Base-by-base conservation (phyloP, 331 rosid genomes). In the Saraca asoca region DNA sequence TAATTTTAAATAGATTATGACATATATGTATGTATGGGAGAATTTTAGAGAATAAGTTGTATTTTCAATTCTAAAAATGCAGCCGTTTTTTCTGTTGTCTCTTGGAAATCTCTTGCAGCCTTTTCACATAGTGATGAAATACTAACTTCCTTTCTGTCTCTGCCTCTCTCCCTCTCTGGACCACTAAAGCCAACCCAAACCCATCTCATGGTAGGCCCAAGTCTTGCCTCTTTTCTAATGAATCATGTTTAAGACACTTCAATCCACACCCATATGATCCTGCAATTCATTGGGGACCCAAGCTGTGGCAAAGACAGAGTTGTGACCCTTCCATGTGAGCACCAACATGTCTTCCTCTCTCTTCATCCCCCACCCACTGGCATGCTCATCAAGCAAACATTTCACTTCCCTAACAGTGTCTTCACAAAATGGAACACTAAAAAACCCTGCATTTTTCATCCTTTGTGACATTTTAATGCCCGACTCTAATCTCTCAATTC, bases 361-460 rank as follows among this genome's bases (percentile, higher is more conserved):
- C 75, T 93, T 93, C 98, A 93, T 90, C 2, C 97, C 98, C 98
- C 98, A 93, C 9, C 96, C 98, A 71, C 91, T 86, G 14, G 97
- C 97, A 72, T 93, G 97, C 62, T 90, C 98, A 64, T 91, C 96
- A 20, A 93, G 81, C 90, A 90, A 85, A 6, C 18, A 81, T 76
- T 86, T 90, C 19, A 90, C 96, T 70, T 90, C 97, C 37, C 41
- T 66, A 13, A 76, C 70, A 7, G 91, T 85, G 62, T 83, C 95
- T 44, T 90, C 97, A 31, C 83, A 70, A 61, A 93, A 90, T 7
- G 85, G 77, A 12, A 80, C 66, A 69, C 84, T 80, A 9, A 73
- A 55, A 59, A 76, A 88, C 0, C 98, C 97, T 0, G 66, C 78
- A 65, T 75, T 76, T 50, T 74, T 90, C 86, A 88, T 77, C 58